Base-by-base conservation (phyloP, 1,139 yeast genomes). In the Groenewaldozyma auringiensis region DNA sequence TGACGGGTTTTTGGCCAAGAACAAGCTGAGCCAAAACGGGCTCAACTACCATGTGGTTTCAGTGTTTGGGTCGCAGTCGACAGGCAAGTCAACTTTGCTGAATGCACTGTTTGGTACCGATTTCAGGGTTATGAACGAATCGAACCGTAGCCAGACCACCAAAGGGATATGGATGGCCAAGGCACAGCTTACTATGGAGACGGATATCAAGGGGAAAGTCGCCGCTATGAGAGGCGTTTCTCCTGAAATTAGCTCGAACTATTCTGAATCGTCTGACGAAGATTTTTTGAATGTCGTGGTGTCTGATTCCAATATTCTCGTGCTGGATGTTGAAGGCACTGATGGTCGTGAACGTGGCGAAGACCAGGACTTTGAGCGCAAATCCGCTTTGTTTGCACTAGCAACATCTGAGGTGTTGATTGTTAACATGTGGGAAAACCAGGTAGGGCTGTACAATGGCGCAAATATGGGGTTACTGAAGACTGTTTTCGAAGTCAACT, bases 311-410 rank as follows among this genome's bases (percentile, higher is more conserved):
- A 53, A 52, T 38, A 70, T 88, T n/a, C 75, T 88, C 55, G 94
- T 92, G 2, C 75, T 92, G 77, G 98, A 92, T 62, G 97, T 92
- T 17, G 98, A 92, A 67, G 98, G 98, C 40, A 88, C 97, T 1
- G 98, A 92, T 66, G 98, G 98, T 41, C 76, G 96, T 52, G 98
- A 92, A 66, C 76, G 97, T 48, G 98, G 98, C 14, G 98, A 92
- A 57, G 98, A 92, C 64, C 97, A 92, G 64, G 98, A 92, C 64
- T 92, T 92, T 65, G 98, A 92, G 65, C 76, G 98, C 49, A 92
- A 92, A 60, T 89, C 96, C 1, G 97, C 98, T 0, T 69, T 94
- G 43, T 92, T 92, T 71, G 97, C 98, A 0, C 70, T 92, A 50
- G 79, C 97, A 4, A 89, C 96, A 0, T 81, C 94, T 16, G 98